Evolutionary conservation across 371 early-diverging fungal genomes (phyloP), one percentile per base, ranked within the genome.

Genomic region (Mucor piriformis): DNA sequence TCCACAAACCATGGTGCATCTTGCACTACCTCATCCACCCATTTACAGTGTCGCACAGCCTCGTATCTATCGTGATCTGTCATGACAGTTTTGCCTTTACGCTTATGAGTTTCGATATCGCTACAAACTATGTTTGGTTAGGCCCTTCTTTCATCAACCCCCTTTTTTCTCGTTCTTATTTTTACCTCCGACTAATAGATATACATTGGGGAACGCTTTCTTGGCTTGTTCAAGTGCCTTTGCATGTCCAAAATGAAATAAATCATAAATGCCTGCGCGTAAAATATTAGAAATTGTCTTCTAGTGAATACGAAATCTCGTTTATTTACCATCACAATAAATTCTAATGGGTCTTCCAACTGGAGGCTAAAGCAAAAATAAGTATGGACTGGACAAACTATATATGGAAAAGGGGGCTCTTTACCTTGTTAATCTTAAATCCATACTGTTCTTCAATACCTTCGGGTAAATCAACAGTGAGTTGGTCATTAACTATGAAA

Each of bases 191-290:
- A 96, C 97, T 23, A 98, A 61, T 64, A 98, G 66, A 59, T 92
- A 84, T 11, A 94, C 94, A 60, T 91, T 85, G 4, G 93, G 91
- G 64, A 97, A 92, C 3, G 91, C 82, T 64, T 91, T 92, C 67
- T 98, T 98, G 25, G 96, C 97, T 72, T 98, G 97, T 71, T 95
- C 92, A 44, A 98, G 76, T 24, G 92, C 90, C 48, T 92, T 87
- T 44, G 95, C 93, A 67, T 98, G 97, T 4, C 98, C 97, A 70
- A 92, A 95, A 77, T 97, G 98, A 73, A 97, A 95, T 65, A 96
- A 74, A 75, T 98, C 97, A 70, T 92, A 97, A 63, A 98, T 94
- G 25, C 95, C 95, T 58, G 21, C 20, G 8, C 4, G n/a, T 34
- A 23, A 34, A 34, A 20, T 20, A 48, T 34, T 6, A 50, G 16